Percentiles rank a stretch among this genome's conserved stretches.
These are phyloP conservation scores for Blastocystis sp. DNA, from an alignment of 352 stramenopile genomes.

Conservation along the genomic window DNA sequence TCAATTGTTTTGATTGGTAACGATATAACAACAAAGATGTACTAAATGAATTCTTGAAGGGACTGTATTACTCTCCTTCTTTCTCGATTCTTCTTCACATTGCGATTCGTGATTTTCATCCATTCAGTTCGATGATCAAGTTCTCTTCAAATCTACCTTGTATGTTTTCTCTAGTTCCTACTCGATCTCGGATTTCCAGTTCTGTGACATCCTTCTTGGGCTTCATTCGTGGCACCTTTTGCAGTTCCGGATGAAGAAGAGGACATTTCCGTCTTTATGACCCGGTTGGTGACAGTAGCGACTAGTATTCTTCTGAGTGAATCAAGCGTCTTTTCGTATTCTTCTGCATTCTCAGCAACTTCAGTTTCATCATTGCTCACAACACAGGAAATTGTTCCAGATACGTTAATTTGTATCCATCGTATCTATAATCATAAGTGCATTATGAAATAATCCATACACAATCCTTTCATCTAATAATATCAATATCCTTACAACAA, in stretches of 20 bases:
- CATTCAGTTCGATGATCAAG: conserved; percentile 38
- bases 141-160: conserved; percentile 45
- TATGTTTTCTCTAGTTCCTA: neutral
- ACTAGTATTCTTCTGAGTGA: conserved; percentile 59
- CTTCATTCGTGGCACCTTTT: conserved; percentile 57
- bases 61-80: conserved; percentile 37
- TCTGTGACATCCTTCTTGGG: conserved; percentile 53
- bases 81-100: conserved; percentile 56
- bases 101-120: conserved; percentile 47
- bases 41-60: conserved; percentile 36
- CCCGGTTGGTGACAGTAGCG: conserved; percentile 24
- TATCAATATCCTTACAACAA: no score
- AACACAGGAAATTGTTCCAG: conserved; percentile 94
- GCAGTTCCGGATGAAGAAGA: conserved; percentile 22
- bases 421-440: conserved; percentile 47
- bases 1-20: no score
- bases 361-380: conserved; percentile 83
- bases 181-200: conserved; percentile 24
- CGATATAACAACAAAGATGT: conserved; percentile 53
- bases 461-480: conserved; percentile 90
- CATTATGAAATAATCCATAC: conserved; percentile 78
- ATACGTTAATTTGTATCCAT: conserved; percentile 89
- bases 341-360: conserved; percentile 69
- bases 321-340: neutral
- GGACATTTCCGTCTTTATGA: conserved; percentile 58